phyloP scores from a whole-genome alignment of 164 flowering plant species.

The Malania oleifera region DNA sequence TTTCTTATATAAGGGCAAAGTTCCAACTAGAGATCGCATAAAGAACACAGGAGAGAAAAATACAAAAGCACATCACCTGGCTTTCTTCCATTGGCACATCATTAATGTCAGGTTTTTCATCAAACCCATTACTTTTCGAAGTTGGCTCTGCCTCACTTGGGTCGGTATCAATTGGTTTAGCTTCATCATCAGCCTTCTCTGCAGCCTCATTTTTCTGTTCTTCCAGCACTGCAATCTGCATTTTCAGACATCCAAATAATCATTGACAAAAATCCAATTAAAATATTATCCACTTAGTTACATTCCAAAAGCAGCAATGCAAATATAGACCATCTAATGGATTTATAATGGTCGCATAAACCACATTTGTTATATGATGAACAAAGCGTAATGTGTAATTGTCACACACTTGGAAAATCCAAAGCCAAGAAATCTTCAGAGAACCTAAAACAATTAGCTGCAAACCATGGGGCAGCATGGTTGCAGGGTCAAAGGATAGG shows the following conservation, averaged over 20 bases:
- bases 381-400: too few species aligned
- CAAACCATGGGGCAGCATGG: too few species aligned
- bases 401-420: too few species aligned
- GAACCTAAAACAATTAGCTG: too few species aligned
- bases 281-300: not conserved
- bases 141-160: slow-evolving; percentile 23
- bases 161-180: slow-evolving; percentile 33
- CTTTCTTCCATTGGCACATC: slow-evolving; percentile 69
- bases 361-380: too few species aligned
- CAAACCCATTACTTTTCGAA: slow-evolving; percentile 32
- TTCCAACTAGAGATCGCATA: not conserved
- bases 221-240: slow-evolving; percentile 68
- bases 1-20: not conserved
- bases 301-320: not conserved
- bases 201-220: slow-evolving; percentile 59
- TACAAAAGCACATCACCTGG: slow-evolving; percentile 33
- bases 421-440: too few species aligned
- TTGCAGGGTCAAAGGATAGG: too few species aligned
- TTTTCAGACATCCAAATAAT: slow-evolving; percentile 6
- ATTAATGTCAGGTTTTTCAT: slow-evolving; percentile 79
- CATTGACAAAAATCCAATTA: not conserved
- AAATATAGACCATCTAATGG: too few species aligned
- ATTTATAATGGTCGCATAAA: too few species aligned
- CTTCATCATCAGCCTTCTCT: slow-evolving; percentile 59
- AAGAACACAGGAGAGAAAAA: not conserved